phyloP scores from a whole-genome alignment of 305 asterid genomes.

The Solanum hybrid region DNA sequence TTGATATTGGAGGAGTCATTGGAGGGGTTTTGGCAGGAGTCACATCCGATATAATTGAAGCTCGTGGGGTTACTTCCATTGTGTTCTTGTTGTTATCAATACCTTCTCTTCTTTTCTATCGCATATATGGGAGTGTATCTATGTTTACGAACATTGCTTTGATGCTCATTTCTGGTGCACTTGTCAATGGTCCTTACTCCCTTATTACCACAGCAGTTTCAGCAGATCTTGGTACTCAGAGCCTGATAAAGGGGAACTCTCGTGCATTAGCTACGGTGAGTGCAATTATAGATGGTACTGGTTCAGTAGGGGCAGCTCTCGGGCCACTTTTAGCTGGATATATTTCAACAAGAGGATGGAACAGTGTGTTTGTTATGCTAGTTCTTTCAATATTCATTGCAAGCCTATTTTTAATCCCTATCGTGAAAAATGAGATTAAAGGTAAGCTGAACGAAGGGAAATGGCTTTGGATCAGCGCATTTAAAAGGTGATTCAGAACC shows the following conservation, averaged over 20 bases:
- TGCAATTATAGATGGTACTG: conserved; percentile 93
- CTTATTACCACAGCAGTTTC: conserved; percentile 96
- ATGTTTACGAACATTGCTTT: conserved; percentile 43
- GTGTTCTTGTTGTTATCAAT: conserved; percentile 53
- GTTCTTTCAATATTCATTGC: conserved; percentile 50
- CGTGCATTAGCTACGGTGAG: conserved; percentile 86
- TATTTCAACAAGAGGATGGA: conserved; percentile 90
- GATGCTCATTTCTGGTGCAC: conserved; percentile 70
- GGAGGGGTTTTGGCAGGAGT: conserved; percentile 83
- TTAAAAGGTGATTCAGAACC: conserved; percentile 8
- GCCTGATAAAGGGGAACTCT: conserved; percentile 47
- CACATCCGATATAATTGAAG: conserved; percentile 67
- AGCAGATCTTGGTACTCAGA: conserved; percentile 88
- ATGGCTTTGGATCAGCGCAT: conserved; percentile 53
- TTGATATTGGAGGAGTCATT: conserved; percentile 75
- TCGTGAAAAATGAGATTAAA: conserved; percentile 54
- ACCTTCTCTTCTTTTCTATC: conserved; percentile 65
- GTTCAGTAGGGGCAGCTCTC: conserved; percentile 87
- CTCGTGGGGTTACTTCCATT: conserved; percentile 73
- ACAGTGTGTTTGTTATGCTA: conserved; percentile 74
- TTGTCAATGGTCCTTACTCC: conserved; percentile 86
- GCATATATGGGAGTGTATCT: conserved; percentile 68
- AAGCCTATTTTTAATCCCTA: conserved; percentile 43
- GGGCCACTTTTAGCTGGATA: conserved; percentile 96
- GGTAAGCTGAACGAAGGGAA: conserved; percentile 59